These are phyloP conservation scores for Malus hybrid DNA, from an alignment of 331 rosid genomes.

Conservation along the genomic window DNA sequence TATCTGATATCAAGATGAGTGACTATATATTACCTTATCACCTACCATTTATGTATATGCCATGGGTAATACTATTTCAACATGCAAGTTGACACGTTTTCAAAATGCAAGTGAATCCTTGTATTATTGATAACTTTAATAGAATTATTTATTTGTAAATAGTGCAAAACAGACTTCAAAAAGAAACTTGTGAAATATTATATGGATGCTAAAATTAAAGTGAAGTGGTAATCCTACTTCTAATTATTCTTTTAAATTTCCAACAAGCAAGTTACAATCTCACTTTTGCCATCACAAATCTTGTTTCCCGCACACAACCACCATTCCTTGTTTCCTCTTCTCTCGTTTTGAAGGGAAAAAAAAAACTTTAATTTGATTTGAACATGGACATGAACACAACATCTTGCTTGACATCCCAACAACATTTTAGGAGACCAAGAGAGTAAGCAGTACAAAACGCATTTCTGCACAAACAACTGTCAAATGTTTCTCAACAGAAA, in stretches of 20 bases:
- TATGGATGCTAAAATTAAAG: neutral
- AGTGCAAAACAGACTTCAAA: neutral
- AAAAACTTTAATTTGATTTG: neutral
- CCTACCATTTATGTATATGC: too few relatives aligned
- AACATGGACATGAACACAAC: neutral
- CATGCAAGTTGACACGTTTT: rapidly evolving
- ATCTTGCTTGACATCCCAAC: neutral
- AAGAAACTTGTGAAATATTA: neutral
- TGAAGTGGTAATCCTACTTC: neutral
- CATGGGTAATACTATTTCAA: too few relatives aligned
- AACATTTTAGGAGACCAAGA: neutral
- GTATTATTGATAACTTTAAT: too few relatives aligned
- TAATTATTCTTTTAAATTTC: neutral
- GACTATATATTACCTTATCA: too few relatives aligned
- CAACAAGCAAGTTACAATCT: neutral
- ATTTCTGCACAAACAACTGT: neutral
- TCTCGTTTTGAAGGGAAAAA: neutral
- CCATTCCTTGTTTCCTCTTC: neutral
- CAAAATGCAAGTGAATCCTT: too few relatives aligned
- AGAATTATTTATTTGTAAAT: too few relatives aligned
- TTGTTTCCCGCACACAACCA: neutral
- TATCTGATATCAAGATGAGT: too few relatives aligned
- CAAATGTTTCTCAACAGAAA: neutral
- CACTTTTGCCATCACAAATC: neutral
- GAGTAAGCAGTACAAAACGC: neutral